Base-by-base conservation (phyloP, 306 rosid species). In the Lablab purpureus region DNA sequence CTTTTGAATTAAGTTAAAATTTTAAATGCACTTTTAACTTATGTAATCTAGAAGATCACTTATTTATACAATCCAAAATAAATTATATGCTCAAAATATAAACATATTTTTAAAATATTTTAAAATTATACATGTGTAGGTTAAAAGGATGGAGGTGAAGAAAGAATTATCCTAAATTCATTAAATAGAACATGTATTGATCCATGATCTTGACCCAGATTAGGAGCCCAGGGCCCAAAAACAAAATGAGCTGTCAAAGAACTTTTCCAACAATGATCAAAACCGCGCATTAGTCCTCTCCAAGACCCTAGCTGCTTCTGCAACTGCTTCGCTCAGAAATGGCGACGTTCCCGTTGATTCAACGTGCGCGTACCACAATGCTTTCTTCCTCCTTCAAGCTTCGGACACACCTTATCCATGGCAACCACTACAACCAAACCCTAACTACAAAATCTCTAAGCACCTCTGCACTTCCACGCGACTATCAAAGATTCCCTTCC, bases 401-500 rank as follows among this genome's bases (percentile, higher is more conserved):
- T 10, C 82, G 74, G 0, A 27, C 67, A 37, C 62, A 63, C 12
- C 79, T 46, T 51, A 5, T 72, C 68, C 56, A 63, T 70, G 66
- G 73, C 37, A 21, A 60, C 66, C 36, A 12, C 37, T 59, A 6
- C 19, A 25, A 14, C 13, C 65, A 12, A 19, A 73, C 52, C 12
- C n/a, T 66, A n/a, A 30, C 0, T n/a, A 2, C n/a, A 2, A 54
- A 36, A 45, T 4, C 43, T 36, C 87, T 90, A 13, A 84, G 83
- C 83, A 85, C 93, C 40, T 86, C 89, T 9, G 84, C 96, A 0
- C 12, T 82, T 45, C 93, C 94, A 74, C 85, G 82, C 6, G 84
- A 90, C 1, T 81, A 65, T 70, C 87, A 81, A 14, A 86, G 79
- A 15, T 18, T 77, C 73, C 81, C 69, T 71, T 66, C 77, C 11